A percentile compares a stretch with the other conserved stretches of the same genome.
These are phyloP conservation scores for Chionographis japonica DNA, from an alignment of 106 monocot species.

Conservation along the genomic window DNA sequence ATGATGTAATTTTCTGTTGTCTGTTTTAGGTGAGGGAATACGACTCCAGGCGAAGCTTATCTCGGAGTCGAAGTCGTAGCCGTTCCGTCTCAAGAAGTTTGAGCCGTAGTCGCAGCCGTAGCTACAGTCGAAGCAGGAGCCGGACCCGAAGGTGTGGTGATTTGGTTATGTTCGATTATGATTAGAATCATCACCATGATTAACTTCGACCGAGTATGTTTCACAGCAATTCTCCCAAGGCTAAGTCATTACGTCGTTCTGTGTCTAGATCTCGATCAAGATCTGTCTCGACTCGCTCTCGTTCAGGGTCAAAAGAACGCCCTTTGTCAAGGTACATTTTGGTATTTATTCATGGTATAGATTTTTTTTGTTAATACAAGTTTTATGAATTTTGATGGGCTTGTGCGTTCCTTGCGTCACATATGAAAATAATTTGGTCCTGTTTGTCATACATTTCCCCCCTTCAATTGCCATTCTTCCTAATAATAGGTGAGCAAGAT, in stretches of 20 bases:
- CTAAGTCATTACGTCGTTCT: slow-evolving; percentile 28
- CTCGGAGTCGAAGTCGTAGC: slow-evolving; percentile 47
- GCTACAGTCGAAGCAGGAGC: slow-evolving; percentile 41
- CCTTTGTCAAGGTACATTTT: slow-evolving; percentile 47
- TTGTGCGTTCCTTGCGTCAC: no score
- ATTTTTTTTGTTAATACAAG: neutral
- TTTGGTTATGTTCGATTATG: neutral
- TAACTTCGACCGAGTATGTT: neutral
- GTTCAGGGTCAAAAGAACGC: slow-evolving; percentile 37
- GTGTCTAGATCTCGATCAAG: slow-evolving; percentile 46
- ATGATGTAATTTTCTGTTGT: neutral
- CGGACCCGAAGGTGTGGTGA: slow-evolving; percentile 33
- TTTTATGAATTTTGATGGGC: neutral
- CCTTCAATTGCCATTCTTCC: no score
- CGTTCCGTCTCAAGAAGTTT: slow-evolving; percentile 53
- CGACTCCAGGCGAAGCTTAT: slow-evolving; percentile 38
- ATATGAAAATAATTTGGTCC: no score
- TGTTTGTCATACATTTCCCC: no score
- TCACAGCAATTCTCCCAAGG: slow-evolving; percentile 64
- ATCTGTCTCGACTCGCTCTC: slow-evolving; percentile 42
- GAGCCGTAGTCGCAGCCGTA: slow-evolving; percentile 37
- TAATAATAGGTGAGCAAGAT: no score
- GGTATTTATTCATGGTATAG: neutral
- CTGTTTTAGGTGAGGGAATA: slow-evolving; percentile 62
- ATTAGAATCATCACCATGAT: neutral